Evolutionary conservation across 345 rosid genomes (phyloP).

Genomic region (Eucalyptus sp.): DNA sequence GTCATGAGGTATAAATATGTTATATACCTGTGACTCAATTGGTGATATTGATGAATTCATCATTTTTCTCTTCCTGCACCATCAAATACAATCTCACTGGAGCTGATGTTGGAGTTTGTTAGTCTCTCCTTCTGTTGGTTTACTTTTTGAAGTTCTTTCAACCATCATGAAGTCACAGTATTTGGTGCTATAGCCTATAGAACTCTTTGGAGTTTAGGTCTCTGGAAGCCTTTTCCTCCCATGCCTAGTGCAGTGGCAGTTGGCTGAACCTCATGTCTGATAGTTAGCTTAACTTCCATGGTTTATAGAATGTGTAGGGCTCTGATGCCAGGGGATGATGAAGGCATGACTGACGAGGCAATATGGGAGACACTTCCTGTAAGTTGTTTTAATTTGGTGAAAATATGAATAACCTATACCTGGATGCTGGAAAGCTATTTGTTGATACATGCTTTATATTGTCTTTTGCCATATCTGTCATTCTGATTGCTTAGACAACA

Average conservation of each 20-base stretch:
- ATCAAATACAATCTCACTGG: background rate
- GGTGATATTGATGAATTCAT: background rate
- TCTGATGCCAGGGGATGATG: constrained; percentile 94
- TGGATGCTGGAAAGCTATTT: background rate
- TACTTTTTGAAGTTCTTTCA: background rate
- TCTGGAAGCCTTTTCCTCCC: background rate
- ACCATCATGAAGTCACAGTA: background rate
- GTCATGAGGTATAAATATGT: background rate
- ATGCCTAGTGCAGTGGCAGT: background rate
- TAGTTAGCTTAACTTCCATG: background rate
- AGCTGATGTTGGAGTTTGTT: background rate
- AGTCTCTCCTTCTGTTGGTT: background rate
- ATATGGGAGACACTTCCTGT: constrained; percentile 97
- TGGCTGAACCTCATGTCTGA: background rate
- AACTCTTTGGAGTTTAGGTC: background rate
- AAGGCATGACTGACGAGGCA: constrained; percentile 77
- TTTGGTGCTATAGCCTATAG: background rate
- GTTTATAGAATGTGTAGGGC: constrained; percentile 83
- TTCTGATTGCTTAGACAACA: background rate
- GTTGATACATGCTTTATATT: background rate
- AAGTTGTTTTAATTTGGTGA: constrained; percentile 15
- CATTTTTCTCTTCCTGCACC: background rate
- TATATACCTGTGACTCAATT: background rate
- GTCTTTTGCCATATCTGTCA: background rate
- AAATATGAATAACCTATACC: background rate